Conservation (phyloP, 192 early-diverging fungal genomes). For the Podila epigama region DNA sequence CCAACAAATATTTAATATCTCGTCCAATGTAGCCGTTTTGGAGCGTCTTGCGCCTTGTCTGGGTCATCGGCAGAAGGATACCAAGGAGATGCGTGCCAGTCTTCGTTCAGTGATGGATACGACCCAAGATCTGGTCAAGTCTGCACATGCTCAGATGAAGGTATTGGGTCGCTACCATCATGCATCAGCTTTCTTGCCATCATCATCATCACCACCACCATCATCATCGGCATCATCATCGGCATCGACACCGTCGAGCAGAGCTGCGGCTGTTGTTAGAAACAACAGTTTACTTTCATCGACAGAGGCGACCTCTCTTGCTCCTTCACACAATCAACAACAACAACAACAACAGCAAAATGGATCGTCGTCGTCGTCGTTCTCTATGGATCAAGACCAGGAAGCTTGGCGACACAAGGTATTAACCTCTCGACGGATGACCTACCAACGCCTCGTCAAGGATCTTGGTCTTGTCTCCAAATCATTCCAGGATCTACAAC, state of each 20-base stretch:
- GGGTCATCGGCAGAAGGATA: slow-evolving; percentile 46
- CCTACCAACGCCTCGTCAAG: slow-evolving; percentile 37
- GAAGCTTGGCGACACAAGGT: slow-evolving; percentile 19
- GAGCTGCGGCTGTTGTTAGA: too few relatives aligned
- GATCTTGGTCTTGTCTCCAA: slow-evolving; percentile 23
- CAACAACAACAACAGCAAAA: not conserved
- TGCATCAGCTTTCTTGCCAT: too few relatives aligned
- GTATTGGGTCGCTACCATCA: slow-evolving; percentile 34
- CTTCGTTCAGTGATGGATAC: slow-evolving; percentile 24
- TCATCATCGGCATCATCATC: not conserved
- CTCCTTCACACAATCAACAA: not conserved
- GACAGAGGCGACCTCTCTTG: too few relatives aligned
- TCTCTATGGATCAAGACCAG: not conserved
- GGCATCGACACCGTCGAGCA: too few relatives aligned
- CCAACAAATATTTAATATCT: slow-evolving; percentile 49
- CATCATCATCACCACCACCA: slow-evolving; percentile 6
- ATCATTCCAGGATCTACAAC: slow-evolving; percentile 36
- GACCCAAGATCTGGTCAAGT: slow-evolving; percentile 43
- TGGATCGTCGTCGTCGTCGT: not conserved
- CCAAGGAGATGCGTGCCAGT: slow-evolving; percentile 27
- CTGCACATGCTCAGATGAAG: slow-evolving; percentile 21
- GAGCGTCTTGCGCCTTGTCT: slow-evolving; percentile 40
- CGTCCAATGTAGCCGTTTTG: slow-evolving; percentile 39
- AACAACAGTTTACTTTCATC: too few relatives aligned
- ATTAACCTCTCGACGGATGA: slow-evolving; percentile 15